These are phyloP conservation scores for Cryptococcus wingfieldii DNA, from an alignment of 1,284 basidiomycete genomes.

Conservation along the genomic window DNA sequence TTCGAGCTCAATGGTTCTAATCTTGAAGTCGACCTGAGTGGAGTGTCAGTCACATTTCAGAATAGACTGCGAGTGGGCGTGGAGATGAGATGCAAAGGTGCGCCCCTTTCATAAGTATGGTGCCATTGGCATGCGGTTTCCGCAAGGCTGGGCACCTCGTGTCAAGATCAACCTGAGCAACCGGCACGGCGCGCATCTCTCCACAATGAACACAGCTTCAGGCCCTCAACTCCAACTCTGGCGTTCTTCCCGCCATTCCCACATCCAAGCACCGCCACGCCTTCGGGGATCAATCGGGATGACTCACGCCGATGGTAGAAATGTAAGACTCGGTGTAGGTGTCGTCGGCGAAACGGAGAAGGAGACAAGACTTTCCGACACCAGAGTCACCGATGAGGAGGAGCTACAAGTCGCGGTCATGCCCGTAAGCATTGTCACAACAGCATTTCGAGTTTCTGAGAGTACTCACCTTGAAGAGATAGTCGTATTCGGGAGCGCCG, in stretches of 20 bases:
- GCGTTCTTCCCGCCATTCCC: background rate
- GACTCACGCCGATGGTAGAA: conserved; percentile 81
- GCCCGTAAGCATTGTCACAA: background rate
- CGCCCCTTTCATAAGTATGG: background rate
- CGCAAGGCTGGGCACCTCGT: too few relatives aligned
- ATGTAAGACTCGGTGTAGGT: conserved; percentile 99
- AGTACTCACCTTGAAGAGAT: conserved; percentile 71
- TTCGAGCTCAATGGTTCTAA: conserved; percentile 98
- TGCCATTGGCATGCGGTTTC: background rate
- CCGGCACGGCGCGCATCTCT: background rate
- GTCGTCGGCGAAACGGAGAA: conserved; percentile 98
- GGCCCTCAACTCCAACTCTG: too few relatives aligned
- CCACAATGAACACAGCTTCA: background rate
- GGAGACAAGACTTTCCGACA: conserved; percentile 95
- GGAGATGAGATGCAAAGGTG: background rate
- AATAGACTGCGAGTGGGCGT: background rate
- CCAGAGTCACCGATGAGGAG: conserved; percentile 72
- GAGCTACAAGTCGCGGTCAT: conserved; percentile 52
- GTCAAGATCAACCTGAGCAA: too few relatives aligned
- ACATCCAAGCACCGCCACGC: background rate
- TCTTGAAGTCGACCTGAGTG: conserved; percentile 87
- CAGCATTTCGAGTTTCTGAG: background rate
- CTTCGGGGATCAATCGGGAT: background rate
- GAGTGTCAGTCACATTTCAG: conserved; percentile 1
- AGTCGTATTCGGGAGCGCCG: conserved; percentile 81